phyloP scores from a whole-genome alignment of 1,139 yeast species.

The Saccharomyces hybrid region DNA sequence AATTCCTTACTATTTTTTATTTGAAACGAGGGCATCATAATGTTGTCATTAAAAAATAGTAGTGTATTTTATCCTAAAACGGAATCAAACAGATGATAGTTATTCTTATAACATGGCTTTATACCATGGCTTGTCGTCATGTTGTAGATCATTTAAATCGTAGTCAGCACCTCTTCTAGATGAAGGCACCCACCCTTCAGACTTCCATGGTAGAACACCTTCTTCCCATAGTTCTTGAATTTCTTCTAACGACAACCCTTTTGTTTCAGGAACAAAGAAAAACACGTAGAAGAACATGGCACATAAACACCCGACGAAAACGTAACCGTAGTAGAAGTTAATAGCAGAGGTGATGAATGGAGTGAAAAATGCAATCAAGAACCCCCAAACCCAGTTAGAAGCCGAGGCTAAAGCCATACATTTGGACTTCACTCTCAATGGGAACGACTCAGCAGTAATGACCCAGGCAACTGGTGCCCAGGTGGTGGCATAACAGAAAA shows the following conservation, averaged over 20 bases:
- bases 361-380: constrained; percentile 64
- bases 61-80: too few relatives aligned
- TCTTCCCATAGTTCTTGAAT: constrained; percentile 50
- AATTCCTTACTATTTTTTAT: too few relatives aligned
- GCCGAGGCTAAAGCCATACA: constrained; percentile 51
- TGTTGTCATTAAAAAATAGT: too few relatives aligned
- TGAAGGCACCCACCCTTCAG: constrained; percentile 26
- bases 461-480: constrained; percentile 38
- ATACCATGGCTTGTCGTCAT: constrained; percentile 14
- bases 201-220: constrained; percentile 39
- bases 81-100: too few relatives aligned
- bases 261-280: constrained; percentile 60
- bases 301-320: constrained; percentile 58
- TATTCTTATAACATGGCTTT: constrained; percentile 17
- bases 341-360: constrained; percentile 51
- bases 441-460: constrained; percentile 63
- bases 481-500: constrained; percentile 71
- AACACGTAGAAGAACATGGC: constrained; percentile 55
- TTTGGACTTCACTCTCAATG: constrained; percentile 42
- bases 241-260: constrained; percentile 62
- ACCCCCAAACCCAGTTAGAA: constrained; percentile 67
- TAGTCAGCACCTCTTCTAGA: constrained; percentile 28
- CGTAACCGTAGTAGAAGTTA: constrained; percentile 49
- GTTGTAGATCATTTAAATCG: constrained; percentile 11
- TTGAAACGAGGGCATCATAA: too few relatives aligned